Conservation (phyloP, 331 rosid species). For the Prunus yedoensis region DNA sequence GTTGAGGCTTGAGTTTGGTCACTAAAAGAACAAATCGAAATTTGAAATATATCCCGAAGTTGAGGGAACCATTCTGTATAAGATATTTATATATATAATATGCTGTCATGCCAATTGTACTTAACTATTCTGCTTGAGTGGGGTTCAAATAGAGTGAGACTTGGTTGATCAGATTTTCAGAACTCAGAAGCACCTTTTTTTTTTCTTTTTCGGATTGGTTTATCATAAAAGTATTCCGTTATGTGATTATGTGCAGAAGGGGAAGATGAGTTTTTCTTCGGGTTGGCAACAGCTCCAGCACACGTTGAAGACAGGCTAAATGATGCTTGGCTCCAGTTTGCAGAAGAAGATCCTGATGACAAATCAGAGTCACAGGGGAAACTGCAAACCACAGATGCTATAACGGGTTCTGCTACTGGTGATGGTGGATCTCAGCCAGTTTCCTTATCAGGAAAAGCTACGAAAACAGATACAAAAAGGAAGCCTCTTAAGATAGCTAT, state of each 20-base stretch:
- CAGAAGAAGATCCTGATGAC: conserved; percentile 48
- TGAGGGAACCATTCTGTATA: not conserved
- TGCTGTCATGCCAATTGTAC: not conserved
- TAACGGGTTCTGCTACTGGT: conserved; percentile 66
- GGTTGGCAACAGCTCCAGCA: conserved; percentile 95
- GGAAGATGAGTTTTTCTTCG: conserved; percentile 75
- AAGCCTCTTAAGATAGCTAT: conserved; percentile 77
- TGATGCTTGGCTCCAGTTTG: conserved; percentile 97
- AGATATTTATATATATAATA: not conserved
- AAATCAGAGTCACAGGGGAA: conserved; percentile 31
- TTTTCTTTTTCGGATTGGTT: not conserved
- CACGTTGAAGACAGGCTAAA: conserved; percentile 88
- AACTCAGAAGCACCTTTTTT: not conserved
- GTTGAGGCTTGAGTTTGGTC: not conserved
- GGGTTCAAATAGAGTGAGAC: not conserved
- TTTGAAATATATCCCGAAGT: not conserved
- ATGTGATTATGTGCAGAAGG: conserved; percentile 45
- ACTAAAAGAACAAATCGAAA: not conserved
- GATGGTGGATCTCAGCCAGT: conserved; percentile 80
- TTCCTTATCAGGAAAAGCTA: conserved; percentile 15
- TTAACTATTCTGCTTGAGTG: not conserved
- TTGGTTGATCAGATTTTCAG: not conserved
- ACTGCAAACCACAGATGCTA: conserved; percentile 49
- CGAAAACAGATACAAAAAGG: conserved; percentile 39
- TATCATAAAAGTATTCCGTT: not conserved